Evolutionary conservation across 164 flowering plant species (phyloP).

Genomic region (Sextonia rubra): DNA sequence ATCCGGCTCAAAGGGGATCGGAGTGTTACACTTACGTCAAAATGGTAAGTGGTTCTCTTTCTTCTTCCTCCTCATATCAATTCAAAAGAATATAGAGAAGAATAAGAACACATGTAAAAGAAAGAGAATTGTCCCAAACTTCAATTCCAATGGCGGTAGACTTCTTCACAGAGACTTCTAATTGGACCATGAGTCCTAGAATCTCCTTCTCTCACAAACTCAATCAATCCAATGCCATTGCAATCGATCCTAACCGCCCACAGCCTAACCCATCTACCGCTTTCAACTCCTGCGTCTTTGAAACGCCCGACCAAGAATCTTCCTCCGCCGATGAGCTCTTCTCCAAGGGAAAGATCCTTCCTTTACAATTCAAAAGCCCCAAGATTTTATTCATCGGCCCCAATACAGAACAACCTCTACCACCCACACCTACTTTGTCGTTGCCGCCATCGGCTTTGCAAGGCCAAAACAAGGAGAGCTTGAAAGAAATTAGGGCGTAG

Average conservation of each 20-base stretch:
- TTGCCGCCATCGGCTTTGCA: conserved; percentile 8
- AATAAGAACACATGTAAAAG: background rate
- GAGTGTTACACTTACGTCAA: too few species aligned
- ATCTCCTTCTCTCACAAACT: conserved; percentile 77
- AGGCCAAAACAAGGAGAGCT: conserved; percentile 37
- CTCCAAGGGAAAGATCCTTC: conserved; percentile 65
- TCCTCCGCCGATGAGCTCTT: conserved; percentile 74
- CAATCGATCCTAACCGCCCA: conserved; percentile 19
- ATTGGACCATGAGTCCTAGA: conserved; percentile 51
- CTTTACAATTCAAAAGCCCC: conserved; percentile 33
- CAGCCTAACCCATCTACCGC: conserved; percentile 37
- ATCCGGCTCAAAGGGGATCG: too few species aligned
- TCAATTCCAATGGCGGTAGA: conserved; percentile 46
- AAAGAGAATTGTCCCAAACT: background rate
- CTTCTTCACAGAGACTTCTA: conserved; percentile 46
- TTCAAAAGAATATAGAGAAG: too few species aligned
- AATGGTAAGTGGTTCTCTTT: too few species aligned
- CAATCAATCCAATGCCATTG: conserved; percentile 24
- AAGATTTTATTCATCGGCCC: background rate
- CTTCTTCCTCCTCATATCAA: too few species aligned
- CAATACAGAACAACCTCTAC: background rate
- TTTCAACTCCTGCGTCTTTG: conserved; percentile 51
- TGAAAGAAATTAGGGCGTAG: conserved; percentile 47
- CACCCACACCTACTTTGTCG: background rate
- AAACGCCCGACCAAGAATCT: conserved; percentile 28